These are phyloP conservation scores for Colletotrichum sp. DNA, from an alignment of 2,329 filamentous ascomycete genomes.

Conservation along the genomic window DNA sequence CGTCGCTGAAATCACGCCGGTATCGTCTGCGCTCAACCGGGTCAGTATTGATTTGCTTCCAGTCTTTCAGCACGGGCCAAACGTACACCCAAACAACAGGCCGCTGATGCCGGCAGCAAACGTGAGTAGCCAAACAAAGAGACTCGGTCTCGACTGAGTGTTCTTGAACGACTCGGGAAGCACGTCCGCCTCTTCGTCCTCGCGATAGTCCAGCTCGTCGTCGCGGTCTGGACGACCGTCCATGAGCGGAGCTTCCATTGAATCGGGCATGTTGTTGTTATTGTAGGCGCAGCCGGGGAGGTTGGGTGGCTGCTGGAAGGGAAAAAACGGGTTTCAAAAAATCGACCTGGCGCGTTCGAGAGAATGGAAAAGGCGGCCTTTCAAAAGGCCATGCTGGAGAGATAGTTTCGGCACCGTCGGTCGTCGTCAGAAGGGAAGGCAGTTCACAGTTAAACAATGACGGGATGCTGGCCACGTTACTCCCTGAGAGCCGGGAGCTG, in stretches of 20 bases:
- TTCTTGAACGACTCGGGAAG: slow-evolving; percentile 21
- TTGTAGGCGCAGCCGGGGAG: background rate
- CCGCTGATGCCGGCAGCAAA: slow-evolving; percentile 71
- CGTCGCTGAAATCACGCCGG: slow-evolving; percentile 72
- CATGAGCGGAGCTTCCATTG: slow-evolving; percentile 20
- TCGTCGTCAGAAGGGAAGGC: background rate
- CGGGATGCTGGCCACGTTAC: slow-evolving; percentile 20
- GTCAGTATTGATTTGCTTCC: background rate
- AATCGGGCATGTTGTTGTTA: slow-evolving; percentile 18
- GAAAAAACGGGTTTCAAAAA: background rate
- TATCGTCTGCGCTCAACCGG: slow-evolving; percentile 56
- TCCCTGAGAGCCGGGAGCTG: slow-evolving; percentile 14
- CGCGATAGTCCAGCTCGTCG: slow-evolving; percentile 25
- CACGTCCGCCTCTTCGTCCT: slow-evolving; percentile 30
- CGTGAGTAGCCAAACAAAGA: slow-evolving; percentile 67
- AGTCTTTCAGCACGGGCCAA: background rate
- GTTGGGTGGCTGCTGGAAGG: background rate
- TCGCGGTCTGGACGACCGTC: slow-evolving; percentile 31
- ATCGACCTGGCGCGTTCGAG: background rate
- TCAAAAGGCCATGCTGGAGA: slow-evolving; percentile 16
- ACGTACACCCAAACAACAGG: slow-evolving; percentile 70
- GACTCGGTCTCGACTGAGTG: slow-evolving; percentile 36
- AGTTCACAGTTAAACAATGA: background rate
- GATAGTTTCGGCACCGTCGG: slow-evolving; percentile 10
- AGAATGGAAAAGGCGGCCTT: background rate